Percentiles rank a stretch among this genome's conserved stretches.
These are phyloP conservation scores for Chytriomyces sp. DNA, from an alignment of 192 early-diverging fungal genomes.

Conservation along the genomic window DNA sequence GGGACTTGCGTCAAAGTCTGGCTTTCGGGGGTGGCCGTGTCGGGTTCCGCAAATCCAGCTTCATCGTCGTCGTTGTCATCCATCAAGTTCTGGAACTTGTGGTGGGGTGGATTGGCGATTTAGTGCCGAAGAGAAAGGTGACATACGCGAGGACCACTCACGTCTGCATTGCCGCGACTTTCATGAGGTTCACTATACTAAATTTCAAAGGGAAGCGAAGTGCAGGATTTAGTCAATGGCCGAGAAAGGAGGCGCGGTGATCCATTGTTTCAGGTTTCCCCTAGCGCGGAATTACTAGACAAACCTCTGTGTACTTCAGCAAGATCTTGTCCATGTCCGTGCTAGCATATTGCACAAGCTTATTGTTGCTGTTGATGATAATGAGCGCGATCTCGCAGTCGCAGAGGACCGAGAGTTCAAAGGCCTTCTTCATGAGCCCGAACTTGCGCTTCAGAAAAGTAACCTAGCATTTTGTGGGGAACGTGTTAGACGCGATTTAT, in stretches of 20 bases:
- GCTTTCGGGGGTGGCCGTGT: conserved; percentile 18
- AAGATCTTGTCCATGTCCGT: conserved; percentile 93
- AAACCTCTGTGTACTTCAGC: conserved; percentile 78
- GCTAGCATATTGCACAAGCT: conserved; percentile 89
- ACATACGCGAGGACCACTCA: neutral
- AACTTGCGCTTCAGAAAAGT: conserved; percentile 94
- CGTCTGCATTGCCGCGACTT: conserved; percentile 32
- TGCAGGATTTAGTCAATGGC: neutral
- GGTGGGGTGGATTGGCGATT: neutral
- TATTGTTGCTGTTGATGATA: conserved; percentile 92
- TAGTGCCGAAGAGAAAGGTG: no score
- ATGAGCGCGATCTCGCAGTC: conserved; percentile 94
- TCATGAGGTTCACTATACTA: conserved; percentile 41
- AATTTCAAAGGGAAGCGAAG: neutral
- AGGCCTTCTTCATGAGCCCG: conserved; percentile 96
- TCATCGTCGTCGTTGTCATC: conserved; percentile 29
- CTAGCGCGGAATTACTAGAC: no score
- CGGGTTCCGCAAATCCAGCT: conserved; percentile 23
- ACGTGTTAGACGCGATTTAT: neutral
- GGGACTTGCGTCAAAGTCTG: neutral
- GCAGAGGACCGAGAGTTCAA: conserved; percentile 92
- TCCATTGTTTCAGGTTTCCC: no score
- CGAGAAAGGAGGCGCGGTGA: neutral
- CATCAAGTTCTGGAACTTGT: conserved; percentile 35
- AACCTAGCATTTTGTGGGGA: conserved; percentile 50